Base-by-base conservation (phyloP, 2,329 filamentous ascomycete species). In the Lasiodiplodia citricola region DNA sequence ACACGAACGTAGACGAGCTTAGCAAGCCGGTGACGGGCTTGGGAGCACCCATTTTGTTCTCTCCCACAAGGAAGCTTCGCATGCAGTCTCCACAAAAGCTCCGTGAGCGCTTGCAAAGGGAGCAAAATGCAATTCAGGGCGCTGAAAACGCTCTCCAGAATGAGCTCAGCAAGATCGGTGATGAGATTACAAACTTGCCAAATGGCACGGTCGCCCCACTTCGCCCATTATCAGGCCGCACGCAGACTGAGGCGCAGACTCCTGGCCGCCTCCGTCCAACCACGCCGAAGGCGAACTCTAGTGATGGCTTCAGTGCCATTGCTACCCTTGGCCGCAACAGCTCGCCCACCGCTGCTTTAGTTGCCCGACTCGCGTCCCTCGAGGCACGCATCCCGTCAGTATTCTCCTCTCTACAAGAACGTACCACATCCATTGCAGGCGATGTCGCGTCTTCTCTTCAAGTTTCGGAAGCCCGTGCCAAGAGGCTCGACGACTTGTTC, bases 401-500 rank as follows among this genome's bases (percentile, higher is more conserved):
- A 31, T 51, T 63, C 1, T 62, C 56, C 2, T 63, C 56, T 16
- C 72, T 80, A 4, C 74, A 73, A 8, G 70, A 72, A 13, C 75
- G 76, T 18, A 75, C 75, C 23, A 58, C 72, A 0, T 81, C 85
- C 4, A 85, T 97, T 63, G 88, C 91, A 70, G 84, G 83, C 37
- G 93, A 97, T 72, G 83, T 96, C 73, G 89, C 93, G 52, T 88
- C 84, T 23, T 90, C 90, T 1, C 84, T 97, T 16, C 86, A 88
- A 74, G 89, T 93, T 1, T 89, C 88, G 16, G 94, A 97, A 77
- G 87, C 87, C 69, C 94, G 96, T 74, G 90, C 91, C 69, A 91
- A 90, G 74, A 91, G 91, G 51, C 88, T 97, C 66, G 94, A 97
- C 77, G 92, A 96, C 80, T 83, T 97, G 64, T 97, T 96, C 82